Base-by-base conservation (phyloP, 108 stramenopile genomes). In the Epithemia pelagica region DNA sequence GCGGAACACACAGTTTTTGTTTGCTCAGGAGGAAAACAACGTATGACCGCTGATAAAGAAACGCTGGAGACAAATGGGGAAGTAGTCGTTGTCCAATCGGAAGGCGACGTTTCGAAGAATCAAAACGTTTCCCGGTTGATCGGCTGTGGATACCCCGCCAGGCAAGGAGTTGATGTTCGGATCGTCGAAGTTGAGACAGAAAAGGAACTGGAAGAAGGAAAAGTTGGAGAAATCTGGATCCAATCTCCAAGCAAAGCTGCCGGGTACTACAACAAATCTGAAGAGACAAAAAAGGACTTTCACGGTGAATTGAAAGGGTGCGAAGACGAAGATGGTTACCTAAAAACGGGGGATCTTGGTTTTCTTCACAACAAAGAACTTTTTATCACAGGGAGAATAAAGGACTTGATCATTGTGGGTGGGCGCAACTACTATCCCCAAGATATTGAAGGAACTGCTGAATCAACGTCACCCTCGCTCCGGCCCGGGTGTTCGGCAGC, bases 391-490 rank as follows among this genome's bases (percentile, higher is more conserved):
- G 96, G 96, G 18, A 81, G 98, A 56, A 71, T 93, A 28, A 99
- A 99, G 79, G 99, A 99, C 82, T 79, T 99, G 54, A 94, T 99
- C 66, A 99, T 99, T 65, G 83, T 99, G 19, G 84, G 95, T 10
- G 99, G 99, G 1, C 71, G 96, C 22, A 99, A 99, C 72, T 95
- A 99, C 64, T 99, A 98, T 72, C 99, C 99, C 1, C 98, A 98
- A 73, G 99, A 99, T 72, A 76, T 99, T 8, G 99, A 99, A 72
- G 84, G 86, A 25, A 90, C 96, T 20, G 97, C 88, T 2, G 96
- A 98, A 82, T 74, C 79, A 24, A 68, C 66, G n/a, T 79, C 79
- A 2, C 74, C 80, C 31, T n/a, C 60, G 52, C 55, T 89, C 22
- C 84, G 98, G 21, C 96, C 96, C 33, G 99, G 99, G 28, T 99